These are phyloP conservation scores for Periglandula ipomoeae DNA, from an alignment of 2,329 filamentous ascomycete genomes.

Conservation along the genomic window DNA sequence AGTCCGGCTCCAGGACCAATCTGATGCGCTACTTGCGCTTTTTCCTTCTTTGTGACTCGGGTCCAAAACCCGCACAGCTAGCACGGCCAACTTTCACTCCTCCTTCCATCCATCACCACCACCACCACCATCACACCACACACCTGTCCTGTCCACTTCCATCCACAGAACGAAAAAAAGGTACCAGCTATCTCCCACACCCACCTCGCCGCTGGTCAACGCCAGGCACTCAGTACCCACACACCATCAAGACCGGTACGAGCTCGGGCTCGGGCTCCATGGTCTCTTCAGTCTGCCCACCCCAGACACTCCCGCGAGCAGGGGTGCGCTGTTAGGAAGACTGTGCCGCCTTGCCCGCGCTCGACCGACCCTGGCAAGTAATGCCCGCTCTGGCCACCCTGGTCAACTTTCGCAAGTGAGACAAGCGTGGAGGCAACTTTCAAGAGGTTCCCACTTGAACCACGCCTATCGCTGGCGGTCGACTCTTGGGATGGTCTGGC, in stretches of 20 bases:
- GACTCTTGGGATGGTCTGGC: conserved; percentile 9
- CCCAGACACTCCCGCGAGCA: conserved; percentile 8
- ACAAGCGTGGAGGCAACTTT: conserved; percentile 30
- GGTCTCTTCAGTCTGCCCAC: conserved; percentile 9
- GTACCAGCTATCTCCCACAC: background rate
- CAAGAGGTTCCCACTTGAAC: conserved; percentile 12
- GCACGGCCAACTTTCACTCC: background rate
- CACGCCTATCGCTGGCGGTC: conserved; percentile 10
- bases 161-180: background rate
- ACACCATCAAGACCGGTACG: conserved; percentile 6
- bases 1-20: too few relatives aligned
- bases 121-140: background rate
- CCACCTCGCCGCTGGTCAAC: conserved; percentile 5
- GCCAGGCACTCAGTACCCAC: conserved; percentile 7
- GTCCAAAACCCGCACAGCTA: background rate
- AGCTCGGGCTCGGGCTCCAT: conserved; percentile 9
- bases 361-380: conserved; percentile 10
- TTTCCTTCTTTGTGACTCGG: background rate
- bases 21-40: conserved; percentile 1
- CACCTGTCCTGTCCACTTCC: background rate
- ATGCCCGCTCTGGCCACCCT: conserved; percentile 14
- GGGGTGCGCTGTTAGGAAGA: conserved; percentile 5
- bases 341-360: conserved; percentile 10
- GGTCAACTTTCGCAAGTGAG: conserved; percentile 41
- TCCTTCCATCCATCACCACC: background rate